Percentiles rank a stretch among this genome's conserved stretches.
Evolutionary conservation across 495 filamentous ascomycete genomes (phyloP).

Genomic region (Daldinia grandis): DNA sequence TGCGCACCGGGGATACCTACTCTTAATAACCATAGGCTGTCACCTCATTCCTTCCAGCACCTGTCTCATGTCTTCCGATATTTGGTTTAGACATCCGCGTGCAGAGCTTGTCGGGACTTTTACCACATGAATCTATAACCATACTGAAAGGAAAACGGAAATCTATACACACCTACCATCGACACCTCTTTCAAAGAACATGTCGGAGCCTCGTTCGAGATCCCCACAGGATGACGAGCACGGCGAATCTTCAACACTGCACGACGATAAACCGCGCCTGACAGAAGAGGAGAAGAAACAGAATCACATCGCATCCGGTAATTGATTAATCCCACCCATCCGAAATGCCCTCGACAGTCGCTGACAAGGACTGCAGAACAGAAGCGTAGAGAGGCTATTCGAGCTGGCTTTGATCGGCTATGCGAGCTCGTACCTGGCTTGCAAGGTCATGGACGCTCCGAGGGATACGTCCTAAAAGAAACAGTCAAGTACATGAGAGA

Average conservation of each 20-base stretch:
- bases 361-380: conserved; percentile 65
- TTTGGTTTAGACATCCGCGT: conserved; percentile 24
- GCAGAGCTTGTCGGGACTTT: conserved; percentile 25
- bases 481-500: conserved; percentile 76
- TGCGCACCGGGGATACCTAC: conserved; percentile 17
- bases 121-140: conserved; percentile 4
- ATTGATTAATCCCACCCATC: background rate
- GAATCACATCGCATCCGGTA: conserved; percentile 83
- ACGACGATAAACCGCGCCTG: conserved; percentile 74
- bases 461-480: conserved; percentile 80
- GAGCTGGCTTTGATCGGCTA: conserved; percentile 85
- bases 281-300: conserved; percentile 89
- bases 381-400: conserved; percentile 85
- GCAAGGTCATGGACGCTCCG: conserved; percentile 83
- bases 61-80: conserved; percentile 40
- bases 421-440: conserved; percentile 84
- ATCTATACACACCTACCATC: background rate
- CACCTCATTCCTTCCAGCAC: conserved; percentile 23
- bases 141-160: background rate
- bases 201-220: conserved; percentile 42
- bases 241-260: conserved; percentile 11
- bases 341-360: background rate
- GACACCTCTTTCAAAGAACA: conserved; percentile 9
- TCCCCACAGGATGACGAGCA: conserved; percentile 44
- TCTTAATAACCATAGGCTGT: conserved; percentile 23